Base-by-base conservation (phyloP, 148 eudicot genomes). In the Amaranthus cruentus region DNA sequence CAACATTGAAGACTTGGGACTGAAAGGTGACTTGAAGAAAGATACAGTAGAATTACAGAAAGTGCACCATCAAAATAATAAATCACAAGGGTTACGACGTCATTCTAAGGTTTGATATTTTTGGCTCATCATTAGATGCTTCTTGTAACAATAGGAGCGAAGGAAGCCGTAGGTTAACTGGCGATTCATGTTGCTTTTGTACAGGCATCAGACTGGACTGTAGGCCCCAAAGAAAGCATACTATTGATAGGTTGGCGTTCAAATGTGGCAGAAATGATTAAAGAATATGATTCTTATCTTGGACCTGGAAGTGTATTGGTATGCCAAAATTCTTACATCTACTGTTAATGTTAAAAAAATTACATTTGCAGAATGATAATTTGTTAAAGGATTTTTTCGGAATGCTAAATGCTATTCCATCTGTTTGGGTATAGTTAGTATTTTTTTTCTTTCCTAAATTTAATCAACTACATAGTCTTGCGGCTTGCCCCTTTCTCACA, bases 291-390 rank as follows among this genome's bases (percentile, higher is more conserved):
- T 76, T 84, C 80, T 66, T 95, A 95, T 83, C 90, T 95, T 66
- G 99, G 99, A 78, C 97, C 99, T 69, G 97, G 97, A 84, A 95
- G 98, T 80, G 84, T 87, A 71, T 54, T 95, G 91, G 99, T 95
- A 90, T 62, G 85, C 64, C 70, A 61, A 69, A 15, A 47, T 42
- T 60, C 10, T 69, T 18, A n/a, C 11, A 28, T 52, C 15, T 15
- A 12, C 9, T 44, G 56, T 62, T 43, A 49, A 3, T 14, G 38
- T 28, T 15, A 38, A 47, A 38, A 58, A 28, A 28, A 28, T 28
- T 44, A 55, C 12, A 12, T 62, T 38, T 15, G 61, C 56, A 9
- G 43, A 49, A 8, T 68, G 73, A 68, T 68, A 10, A 15, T 68
- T 55, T 28, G 38, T 28, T 28, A 28, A 28, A 28, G 38, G 38